Evolutionary conservation across 306 rosid species (phyloP).

Genomic region (Castanea crenata): DNA sequence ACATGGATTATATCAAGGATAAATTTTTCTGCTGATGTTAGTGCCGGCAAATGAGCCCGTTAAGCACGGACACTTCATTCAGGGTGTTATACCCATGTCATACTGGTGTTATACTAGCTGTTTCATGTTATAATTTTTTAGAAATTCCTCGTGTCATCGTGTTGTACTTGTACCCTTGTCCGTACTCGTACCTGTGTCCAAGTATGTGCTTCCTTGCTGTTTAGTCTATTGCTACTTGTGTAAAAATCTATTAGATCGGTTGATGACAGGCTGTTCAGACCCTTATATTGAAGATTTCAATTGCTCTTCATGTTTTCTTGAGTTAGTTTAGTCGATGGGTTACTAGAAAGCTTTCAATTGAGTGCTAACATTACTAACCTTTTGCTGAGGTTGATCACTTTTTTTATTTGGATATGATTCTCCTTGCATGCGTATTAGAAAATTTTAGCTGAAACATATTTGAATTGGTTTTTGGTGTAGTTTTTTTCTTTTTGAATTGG

Average conservation of each 20-base stretch:
- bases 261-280: background rate
- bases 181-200: too few relatives aligned
- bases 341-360: background rate
- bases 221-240: background rate
- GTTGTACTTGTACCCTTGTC: too few relatives aligned
- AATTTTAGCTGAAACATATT: background rate
- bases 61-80: too few relatives aligned
- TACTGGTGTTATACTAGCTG: too few relatives aligned
- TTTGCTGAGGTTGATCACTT: background rate
- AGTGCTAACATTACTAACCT: background rate
- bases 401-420: background rate
- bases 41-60: too few relatives aligned
- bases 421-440: background rate
- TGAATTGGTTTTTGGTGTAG: background rate
- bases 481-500: background rate
- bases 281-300: background rate
- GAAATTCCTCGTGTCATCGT: too few relatives aligned
- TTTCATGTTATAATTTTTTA: too few relatives aligned
- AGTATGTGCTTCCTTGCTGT: background rate
- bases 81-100: too few relatives aligned
- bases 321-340: background rate
- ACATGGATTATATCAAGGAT: too few relatives aligned
- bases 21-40: too few relatives aligned
- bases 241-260: background rate
- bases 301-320: background rate